Base-by-base conservation (phyloP, 2,329 filamentous ascomycete genomes). In the Aspergillus fijiensis region DNA sequence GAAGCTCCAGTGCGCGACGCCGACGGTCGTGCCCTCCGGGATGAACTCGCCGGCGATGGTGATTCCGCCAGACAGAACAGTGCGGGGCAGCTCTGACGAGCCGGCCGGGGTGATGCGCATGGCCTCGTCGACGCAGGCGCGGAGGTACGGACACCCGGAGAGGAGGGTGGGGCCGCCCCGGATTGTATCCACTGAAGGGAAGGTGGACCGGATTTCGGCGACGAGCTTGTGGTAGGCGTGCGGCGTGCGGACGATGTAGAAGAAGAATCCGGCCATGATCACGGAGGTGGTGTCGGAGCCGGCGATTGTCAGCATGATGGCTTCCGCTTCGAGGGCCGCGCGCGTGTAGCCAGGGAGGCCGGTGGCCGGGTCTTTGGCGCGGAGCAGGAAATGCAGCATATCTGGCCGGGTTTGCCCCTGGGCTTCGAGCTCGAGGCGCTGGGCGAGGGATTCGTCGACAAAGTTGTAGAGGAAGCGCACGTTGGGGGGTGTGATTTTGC, bases 251-350 rank as follows among this genome's bases (percentile, higher is more conserved):
- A 77, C 65, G 0, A 83, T 68, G 1, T 78, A 70, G 55, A 74
- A 81, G 0, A 76, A 77, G 0, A 70, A 64, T 0, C 77, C 79
- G 0, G 72, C 65, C 2, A 81, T 67, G 2, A 73, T 65, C 0
- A 78, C 79, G 0, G 79, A 78, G 0, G 78, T 80, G 0, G 80
- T 81, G 58, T 82, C 79, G 11, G 55, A 57, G 23, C 55, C 55
- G 25, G 55, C 55, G 11, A 57, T 47, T 23, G 55, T 57, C 5
- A 57, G 49, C 49, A 51, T 48, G 2, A 57, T 23, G 6, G 49
- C 49, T n/a, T 57, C 55, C 11, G 55, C 55, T 31, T 52, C 55
- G 2, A 57, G 55, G 6, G 55, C 55, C 21, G 51, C 48, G 7
- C 19, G 49, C n/a, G 49, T 51, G 33, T 57, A 57, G 6, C 49